Conservation (phyloP, 495 filamentous ascomycete species). For the Letharia columbiana region DNA sequence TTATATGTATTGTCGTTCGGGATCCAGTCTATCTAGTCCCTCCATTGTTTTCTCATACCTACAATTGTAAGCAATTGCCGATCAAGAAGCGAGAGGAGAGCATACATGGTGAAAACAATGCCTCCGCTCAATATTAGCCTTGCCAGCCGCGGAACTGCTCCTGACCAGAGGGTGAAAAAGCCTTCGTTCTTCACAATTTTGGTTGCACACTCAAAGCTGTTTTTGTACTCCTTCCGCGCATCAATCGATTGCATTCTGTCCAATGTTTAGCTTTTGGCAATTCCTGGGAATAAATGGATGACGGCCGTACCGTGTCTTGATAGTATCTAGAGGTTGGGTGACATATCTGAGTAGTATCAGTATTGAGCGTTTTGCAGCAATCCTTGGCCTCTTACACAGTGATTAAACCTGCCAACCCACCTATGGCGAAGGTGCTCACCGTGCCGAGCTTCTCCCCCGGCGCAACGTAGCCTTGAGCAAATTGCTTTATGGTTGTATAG, state of each 20-base stretch:
- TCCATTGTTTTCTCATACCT: slow-evolving; percentile 98
- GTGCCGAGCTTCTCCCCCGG: slow-evolving; percentile 92
- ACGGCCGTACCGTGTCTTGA: slow-evolving; percentile 68
- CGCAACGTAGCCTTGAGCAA: slow-evolving; percentile 84
- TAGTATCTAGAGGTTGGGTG: slow-evolving; percentile 86
- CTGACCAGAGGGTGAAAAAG: slow-evolving; percentile 84
- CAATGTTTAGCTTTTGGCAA: slow-evolving; percentile 13
- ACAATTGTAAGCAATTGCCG: slow-evolving; percentile 7
- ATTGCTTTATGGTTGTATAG: slow-evolving; percentile 82
- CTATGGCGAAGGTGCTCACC: slow-evolving; percentile 83
- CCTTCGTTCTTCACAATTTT: slow-evolving; percentile 86
- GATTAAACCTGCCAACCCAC: slow-evolving; percentile 80
- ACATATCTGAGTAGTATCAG: slow-evolving; percentile 38
- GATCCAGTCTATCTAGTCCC: slow-evolving; percentile 69
- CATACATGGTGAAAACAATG: slow-evolving; percentile 93
- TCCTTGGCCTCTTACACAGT: slow-evolving; percentile 63
- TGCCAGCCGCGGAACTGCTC: slow-evolving; percentile 76
- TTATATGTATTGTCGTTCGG: slow-evolving; percentile 75
- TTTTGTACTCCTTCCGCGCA: slow-evolving; percentile 72
- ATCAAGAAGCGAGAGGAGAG: slow-evolving; percentile 12
- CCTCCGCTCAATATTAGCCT: slow-evolving; percentile 84
- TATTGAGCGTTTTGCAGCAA: background rate
- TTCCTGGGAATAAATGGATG: background rate
- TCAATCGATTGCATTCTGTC: slow-evolving; percentile 92
- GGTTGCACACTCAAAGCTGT: slow-evolving; percentile 76